Base-by-base conservation (phyloP, 1,284 basidiomycete genomes). In the Athelia psychrophila region DNA sequence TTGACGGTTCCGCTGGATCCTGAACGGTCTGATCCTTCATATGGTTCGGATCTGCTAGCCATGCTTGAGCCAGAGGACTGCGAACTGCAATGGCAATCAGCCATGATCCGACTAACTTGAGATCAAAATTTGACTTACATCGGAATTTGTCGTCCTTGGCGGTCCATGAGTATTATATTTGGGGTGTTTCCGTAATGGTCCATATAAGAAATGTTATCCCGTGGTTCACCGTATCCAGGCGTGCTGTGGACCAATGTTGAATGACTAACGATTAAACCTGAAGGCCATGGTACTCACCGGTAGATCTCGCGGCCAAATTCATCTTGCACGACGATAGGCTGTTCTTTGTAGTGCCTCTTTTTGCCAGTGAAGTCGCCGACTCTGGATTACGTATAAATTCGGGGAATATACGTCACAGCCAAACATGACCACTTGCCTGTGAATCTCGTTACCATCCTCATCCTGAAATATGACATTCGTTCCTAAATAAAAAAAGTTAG, bases 371-470 rank as follows among this genome's bases (percentile, higher is more conserved):
- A 78, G 46, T 79, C 70, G 5, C 77, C 78, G 18, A 80, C 72
- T 55, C 79, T 81, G 51, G 27, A 50, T 56, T 63, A n/a, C 24
- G 44, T 24, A 8, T 23, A 23, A 6, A 46, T 6, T 46, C 10
- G 16, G 44, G 16, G 19, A 23, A n/a, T n/a, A n/a, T 9, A 23
- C 44, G 20, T 27, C 24, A 8, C 10, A 12, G 44, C 19, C 10
- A 46, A n/a, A 19, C 6, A 48, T 35, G 36, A 32, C 46, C 35
- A 10, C 60, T 51, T 67, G 83, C 87, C 86, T 79, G 8, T 79
- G 79, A 23, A 88, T 77, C 57, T 86, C 83, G 51, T 79, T 79
- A 22, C 87, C 87, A 38, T 76, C 64, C 57, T 82, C 79, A 59
- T 89, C 86, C 62, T 82, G 75, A 60, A 89, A 86, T 45, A 89